Conservation (phyloP, 768 basidiomycete species). For the Boletales sp. region DNA sequence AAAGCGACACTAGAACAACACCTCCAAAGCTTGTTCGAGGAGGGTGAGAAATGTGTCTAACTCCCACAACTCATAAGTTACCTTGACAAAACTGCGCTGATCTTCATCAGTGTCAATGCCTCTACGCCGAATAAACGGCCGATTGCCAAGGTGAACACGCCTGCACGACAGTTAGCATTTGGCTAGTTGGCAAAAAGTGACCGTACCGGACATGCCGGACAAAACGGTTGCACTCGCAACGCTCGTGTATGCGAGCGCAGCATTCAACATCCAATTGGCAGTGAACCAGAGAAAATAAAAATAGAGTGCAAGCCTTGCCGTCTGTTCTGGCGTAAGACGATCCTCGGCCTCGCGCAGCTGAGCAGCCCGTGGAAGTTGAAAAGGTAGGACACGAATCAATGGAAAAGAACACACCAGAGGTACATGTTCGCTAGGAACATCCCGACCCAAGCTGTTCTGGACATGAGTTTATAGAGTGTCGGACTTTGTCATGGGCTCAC, state of each 20-base stretch:
- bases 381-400: background rate
- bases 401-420: conserved; percentile 14
- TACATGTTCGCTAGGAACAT: conserved; percentile 8
- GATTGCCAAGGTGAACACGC: conserved; percentile 88
- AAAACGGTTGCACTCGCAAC: conserved; percentile 93
- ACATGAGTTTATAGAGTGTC: background rate
- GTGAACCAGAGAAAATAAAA: conserved; percentile 93
- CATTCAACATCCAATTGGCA: conserved; percentile 91
- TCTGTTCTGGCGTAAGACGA: conserved; percentile 64
- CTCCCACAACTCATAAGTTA: conserved; percentile 22
- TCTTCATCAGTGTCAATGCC: conserved; percentile 64
- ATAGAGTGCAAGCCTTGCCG: conserved; percentile 67
- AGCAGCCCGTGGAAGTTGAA: conserved; percentile 6
- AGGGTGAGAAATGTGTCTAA: background rate
- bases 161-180: conserved; percentile 35
- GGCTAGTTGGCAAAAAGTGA: background rate
- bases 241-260: conserved; percentile 79
- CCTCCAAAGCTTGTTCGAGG: conserved; percentile 61
- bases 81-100: conserved; percentile 78
- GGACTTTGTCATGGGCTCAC: conserved; percentile 5
- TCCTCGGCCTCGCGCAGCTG: conserved; percentile 14
- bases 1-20: conserved; percentile 83
- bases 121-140: conserved; percentile 85
- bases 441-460: conserved; percentile 4
- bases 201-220: conserved; percentile 83